Conservation (phyloP, 202 grass and related monocot species). For the Schoenoplectus triqueter region DNA sequence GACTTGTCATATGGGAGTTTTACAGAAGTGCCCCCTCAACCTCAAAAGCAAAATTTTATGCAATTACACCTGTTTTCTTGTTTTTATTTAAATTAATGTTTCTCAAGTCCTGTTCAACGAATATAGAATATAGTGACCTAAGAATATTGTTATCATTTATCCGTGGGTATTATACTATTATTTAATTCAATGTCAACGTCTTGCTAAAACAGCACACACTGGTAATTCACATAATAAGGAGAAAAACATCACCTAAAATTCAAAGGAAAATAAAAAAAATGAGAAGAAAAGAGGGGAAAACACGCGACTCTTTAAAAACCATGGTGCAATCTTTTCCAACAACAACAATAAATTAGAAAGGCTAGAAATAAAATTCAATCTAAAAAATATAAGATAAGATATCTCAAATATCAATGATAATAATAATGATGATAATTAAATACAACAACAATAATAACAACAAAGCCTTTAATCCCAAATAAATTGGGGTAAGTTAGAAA, state of each 20-base stretch:
- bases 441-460: too few species aligned
- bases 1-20: conserved; percentile 18
- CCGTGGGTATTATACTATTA: background rate
- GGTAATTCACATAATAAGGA: too few species aligned
- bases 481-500: too few species aligned
- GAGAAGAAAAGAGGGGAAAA: background rate
- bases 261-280: too few species aligned
- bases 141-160: background rate
- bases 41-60: background rate
- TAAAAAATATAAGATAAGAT: too few species aligned
- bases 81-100: background rate
- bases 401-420: too few species aligned
- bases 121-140: background rate
- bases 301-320: background rate
- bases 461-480: too few species aligned
- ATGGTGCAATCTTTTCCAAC: background rate
- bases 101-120: background rate
- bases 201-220: background rate
- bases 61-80: background rate
- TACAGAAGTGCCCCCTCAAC: background rate
- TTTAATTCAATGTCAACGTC: background rate
- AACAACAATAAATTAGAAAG: too few species aligned
- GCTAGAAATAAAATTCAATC: too few species aligned
- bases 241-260: too few species aligned
- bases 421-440: too few species aligned